These are phyloP conservation scores for Eucalyptus urophylla DNA, from an alignment of 345 rosid species.

Conservation along the genomic window DNA sequence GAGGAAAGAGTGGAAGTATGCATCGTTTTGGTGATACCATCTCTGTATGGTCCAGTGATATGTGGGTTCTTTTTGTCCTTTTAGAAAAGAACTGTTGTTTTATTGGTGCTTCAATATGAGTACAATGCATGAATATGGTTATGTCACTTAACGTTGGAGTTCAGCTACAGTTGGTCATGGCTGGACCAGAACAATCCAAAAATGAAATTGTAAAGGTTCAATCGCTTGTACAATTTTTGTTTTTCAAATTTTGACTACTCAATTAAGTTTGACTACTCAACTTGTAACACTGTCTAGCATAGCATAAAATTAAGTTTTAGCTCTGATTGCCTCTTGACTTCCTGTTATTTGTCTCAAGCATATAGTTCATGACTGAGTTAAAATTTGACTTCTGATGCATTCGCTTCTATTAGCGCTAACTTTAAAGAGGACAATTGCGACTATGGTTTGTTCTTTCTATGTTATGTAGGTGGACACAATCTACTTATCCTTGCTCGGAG, in stretches of 20 bases:
- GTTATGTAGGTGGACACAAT: slow-evolving; percentile 74
- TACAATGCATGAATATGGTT: neutral
- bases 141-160: neutral
- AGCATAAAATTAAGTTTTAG: neutral
- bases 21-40: neutral
- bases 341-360: neutral
- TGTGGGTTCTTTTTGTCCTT: neutral
- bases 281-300: neutral
- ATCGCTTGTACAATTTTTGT: neutral
- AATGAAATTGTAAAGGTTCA: neutral
- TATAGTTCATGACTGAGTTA: neutral
- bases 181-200: neutral
- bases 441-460: neutral
- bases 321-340: neutral
- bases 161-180: neutral
- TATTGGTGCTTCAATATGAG: neutral
- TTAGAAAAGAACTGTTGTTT: neutral
- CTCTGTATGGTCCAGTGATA: neutral
- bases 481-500: slow-evolving; percentile 68
- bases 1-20: neutral
- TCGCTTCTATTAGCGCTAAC: neutral
- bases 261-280: neutral
- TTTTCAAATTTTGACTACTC: neutral
- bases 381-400: neutral
- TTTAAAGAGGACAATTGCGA: neutral